Evolutionary conservation across 140 eudicot genomes (phyloP).

Genomic region (Erigeron philadelphicus): DNA sequence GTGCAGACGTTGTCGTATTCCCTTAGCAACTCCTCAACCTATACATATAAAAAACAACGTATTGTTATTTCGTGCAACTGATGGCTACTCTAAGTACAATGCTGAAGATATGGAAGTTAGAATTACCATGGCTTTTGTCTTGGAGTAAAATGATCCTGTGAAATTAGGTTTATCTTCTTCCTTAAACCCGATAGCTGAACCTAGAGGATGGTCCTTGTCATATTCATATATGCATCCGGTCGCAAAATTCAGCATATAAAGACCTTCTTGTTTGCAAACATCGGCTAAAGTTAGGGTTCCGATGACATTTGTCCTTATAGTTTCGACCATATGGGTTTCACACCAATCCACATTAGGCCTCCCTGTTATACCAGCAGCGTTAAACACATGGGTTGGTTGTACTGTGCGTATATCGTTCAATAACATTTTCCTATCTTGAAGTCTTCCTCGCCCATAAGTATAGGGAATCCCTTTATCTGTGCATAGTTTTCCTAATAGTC

Average conservation of each 20-base stretch:
- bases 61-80: background rate
- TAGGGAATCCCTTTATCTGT: slow-evolving; percentile 26
- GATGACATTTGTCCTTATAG: slow-evolving; percentile 34
- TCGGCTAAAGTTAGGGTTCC: slow-evolving; percentile 43
- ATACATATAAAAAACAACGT: background rate
- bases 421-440: slow-evolving; percentile 32
- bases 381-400: slow-evolving; percentile 37
- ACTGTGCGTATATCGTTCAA: slow-evolving; percentile 25
- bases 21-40: slow-evolving; percentile 42
- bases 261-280: slow-evolving; percentile 37
- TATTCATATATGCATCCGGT: slow-evolving; percentile 42
- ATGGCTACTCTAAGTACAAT: background rate
- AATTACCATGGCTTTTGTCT: slow-evolving; percentile 43
- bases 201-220: slow-evolving; percentile 35
- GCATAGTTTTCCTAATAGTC: slow-evolving; percentile 36
- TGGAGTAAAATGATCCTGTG: slow-evolving; percentile 40
- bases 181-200: slow-evolving; percentile 42
- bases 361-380: slow-evolving; percentile 38
- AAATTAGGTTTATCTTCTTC: slow-evolving; percentile 47
- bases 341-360: slow-evolving; percentile 46
- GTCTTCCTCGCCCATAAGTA: slow-evolving; percentile 36
- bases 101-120: background rate
- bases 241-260: slow-evolving; percentile 35
- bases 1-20: slow-evolving; percentile 37
- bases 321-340: slow-evolving; percentile 36